Evolutionary conservation across 2,329 filamentous ascomycete species (phyloP).

Genomic region (Cladosporium sp.): DNA sequence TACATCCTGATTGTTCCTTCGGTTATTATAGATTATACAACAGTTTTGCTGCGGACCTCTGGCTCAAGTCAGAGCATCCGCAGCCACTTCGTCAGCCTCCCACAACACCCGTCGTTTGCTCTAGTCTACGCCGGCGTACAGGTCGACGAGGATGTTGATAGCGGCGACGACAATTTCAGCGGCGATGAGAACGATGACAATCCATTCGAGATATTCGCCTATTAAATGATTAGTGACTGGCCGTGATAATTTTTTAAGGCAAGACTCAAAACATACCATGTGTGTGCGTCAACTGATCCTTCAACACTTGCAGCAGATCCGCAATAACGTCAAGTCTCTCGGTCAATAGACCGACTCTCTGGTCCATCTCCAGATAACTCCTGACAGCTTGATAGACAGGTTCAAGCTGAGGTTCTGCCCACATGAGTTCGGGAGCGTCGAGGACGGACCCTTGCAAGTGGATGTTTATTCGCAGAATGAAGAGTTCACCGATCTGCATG

Average conservation of each 20-base stretch:
- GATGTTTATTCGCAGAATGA: constrained; percentile 96
- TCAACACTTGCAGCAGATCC: constrained; percentile 86
- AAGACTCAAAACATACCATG: no score
- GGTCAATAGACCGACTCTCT: constrained; percentile 83
- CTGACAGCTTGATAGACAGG: constrained; percentile 94
- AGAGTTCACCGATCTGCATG: constrained; percentile 98
- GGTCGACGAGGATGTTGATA: constrained; percentile 91
- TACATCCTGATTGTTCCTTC: neutral
- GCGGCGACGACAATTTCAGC: constrained; percentile 84
- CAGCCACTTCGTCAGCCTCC: neutral
- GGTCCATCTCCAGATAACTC: constrained; percentile 97
- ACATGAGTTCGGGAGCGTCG: constrained; percentile 96
- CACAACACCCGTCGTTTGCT: neutral
- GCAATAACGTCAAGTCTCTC: constrained; percentile 91
- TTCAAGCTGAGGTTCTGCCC: constrained; percentile 95
- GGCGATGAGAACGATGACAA: constrained; percentile 90
- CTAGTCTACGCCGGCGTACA: constrained; percentile 63
- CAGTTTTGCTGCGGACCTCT: neutral
- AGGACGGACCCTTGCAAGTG: constrained; percentile 96
- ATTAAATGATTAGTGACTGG: neutral
- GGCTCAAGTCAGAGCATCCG: neutral
- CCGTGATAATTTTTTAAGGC: no score
- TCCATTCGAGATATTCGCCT: constrained; percentile 54
- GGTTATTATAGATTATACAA: neutral
- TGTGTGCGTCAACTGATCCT: constrained; percentile 91